phyloP scores from a whole-genome alignment of 352 stramenopile species.

The Pythium utonaiense region DNA sequence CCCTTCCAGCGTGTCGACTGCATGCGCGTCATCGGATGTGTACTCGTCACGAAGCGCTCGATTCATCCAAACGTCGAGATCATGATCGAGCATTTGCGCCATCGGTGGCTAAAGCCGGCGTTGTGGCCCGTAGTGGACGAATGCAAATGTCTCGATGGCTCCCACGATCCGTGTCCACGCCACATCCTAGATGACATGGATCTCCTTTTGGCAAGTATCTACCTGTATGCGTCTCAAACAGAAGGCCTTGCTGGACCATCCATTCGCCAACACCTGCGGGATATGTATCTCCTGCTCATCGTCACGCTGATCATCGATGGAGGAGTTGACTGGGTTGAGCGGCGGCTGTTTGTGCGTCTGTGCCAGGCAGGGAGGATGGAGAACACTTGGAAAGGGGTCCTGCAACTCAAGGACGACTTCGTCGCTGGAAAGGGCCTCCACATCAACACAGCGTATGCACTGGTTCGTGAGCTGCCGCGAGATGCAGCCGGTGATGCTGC shows the following conservation, averaged over 20 bases:
- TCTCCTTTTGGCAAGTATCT: conserved; percentile 26
- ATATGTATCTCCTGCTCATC: conserved; percentile 46
- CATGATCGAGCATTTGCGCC: conserved; percentile 43
- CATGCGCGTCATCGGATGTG: conserved; percentile 38
- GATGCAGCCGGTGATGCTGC: neutral
- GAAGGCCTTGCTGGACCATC: neutral
- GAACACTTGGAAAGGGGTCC: conserved; percentile 35
- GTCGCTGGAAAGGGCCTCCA: conserved; percentile 30
- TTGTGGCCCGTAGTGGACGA: conserved; percentile 31
- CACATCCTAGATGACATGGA: conserved; percentile 39
- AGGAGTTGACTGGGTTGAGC: conserved; percentile 42
- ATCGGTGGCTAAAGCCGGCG: conserved; percentile 33
- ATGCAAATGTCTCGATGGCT: conserved; percentile 28
- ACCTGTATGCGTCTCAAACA: conserved; percentile 14
- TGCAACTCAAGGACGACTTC: conserved; percentile 42
- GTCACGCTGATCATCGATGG: conserved; percentile 43
- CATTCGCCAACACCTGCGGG: conserved; percentile 30
- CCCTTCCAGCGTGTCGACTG: conserved; percentile 49
- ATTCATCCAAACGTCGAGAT: conserved; percentile 60
- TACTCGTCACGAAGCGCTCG: conserved; percentile 42
- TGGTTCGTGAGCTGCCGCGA: conserved; percentile 16
- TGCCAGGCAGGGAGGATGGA: conserved; percentile 34
- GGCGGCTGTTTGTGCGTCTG: conserved; percentile 34
- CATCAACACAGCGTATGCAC: conserved; percentile 24
- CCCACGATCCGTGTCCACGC: conserved; percentile 19